Evolutionary conservation across 768 basidiomycete genomes (phyloP).

Genomic region (Tulasnella sp.): DNA sequence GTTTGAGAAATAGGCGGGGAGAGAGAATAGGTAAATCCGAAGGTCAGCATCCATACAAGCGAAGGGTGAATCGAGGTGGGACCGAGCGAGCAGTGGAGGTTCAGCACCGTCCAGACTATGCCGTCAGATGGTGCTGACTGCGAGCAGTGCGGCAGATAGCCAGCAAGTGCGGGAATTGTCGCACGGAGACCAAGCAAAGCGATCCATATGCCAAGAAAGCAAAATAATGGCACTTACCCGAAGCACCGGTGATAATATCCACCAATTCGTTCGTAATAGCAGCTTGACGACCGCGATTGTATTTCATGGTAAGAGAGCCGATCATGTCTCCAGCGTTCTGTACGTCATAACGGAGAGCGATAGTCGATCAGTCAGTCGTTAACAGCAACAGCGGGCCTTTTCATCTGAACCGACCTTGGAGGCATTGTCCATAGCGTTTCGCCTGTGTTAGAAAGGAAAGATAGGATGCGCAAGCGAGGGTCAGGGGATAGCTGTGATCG

Average conservation of each 20-base stretch:
- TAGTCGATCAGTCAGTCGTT: background rate
- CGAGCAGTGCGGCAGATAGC: background rate
- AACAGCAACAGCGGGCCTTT: background rate
- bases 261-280: conserved; percentile 96
- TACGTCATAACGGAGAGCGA: background rate
- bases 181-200: background rate
- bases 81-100: background rate
- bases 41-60: background rate
- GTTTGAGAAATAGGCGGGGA: background rate
- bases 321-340: conserved; percentile 95
- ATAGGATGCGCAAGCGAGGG: background rate
- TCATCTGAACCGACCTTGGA: conserved; percentile 58
- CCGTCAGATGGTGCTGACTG: background rate
- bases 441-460: conserved; percentile 54
- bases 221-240: conserved; percentile 20
- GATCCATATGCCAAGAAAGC: background rate
- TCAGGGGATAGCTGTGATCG: background rate
- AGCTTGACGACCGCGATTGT: conserved; percentile 98
- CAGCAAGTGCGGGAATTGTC: background rate
- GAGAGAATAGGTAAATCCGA: background rate
- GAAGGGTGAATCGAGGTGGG: background rate
- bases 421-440: conserved; percentile 99
- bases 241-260: conserved; percentile 83
- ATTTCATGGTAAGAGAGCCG: conserved; percentile 80
- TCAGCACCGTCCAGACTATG: background rate